Evolutionary conservation across 345 rosid species (phyloP), one percentile per base, ranked within the genome.

Genomic region (Dipteronia dyeriana): DNA sequence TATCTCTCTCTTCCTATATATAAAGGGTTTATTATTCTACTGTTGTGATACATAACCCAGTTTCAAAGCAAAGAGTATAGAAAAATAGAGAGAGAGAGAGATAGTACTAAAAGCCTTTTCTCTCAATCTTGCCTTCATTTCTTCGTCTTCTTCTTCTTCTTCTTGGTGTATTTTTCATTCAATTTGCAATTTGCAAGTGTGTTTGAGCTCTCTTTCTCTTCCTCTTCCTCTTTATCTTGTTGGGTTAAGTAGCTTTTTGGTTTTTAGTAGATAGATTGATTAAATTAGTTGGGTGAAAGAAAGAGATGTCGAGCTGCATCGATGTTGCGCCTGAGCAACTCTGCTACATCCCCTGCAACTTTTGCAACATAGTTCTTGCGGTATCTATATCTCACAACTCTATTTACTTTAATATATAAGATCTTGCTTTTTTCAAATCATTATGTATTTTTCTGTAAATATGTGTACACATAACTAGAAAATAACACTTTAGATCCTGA

Each of bases 301-400:
- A 75, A 70, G 80, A 74, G 69, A 90, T 87, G 90, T 75, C 88
- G 68, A 87, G 60, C 84, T 80, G 82, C 76, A 53, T 77, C 70
- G 84, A 80, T 79, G 85, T 73, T 68, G 79, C 80, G 16, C 80
- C 97, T 64, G 98, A 95, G 83, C 96, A 95, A 78, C 93, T 95
- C 84, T 93, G 99, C 89, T 95, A 95, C 87, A 91, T 95, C 93
- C 99, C 97, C 80, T 95, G 99, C 92, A 92, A 91, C 92, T 95
- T 90, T 82, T 95, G 99, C 98, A 93, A 90, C 84, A 91, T 93
- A 74, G 93, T 95, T 84, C 99, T 95, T 75, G 99, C 97, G 98
- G 99, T 95, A 87, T 83, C 31, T 74, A 67, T 19, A 60, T 69
- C 56, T 74, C 65, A 41, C 64, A 56, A 64, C 70, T 75, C 83